Evolutionary conservation across 345 rosid species (phyloP).

Genomic region (Triadica sebifera): DNA sequence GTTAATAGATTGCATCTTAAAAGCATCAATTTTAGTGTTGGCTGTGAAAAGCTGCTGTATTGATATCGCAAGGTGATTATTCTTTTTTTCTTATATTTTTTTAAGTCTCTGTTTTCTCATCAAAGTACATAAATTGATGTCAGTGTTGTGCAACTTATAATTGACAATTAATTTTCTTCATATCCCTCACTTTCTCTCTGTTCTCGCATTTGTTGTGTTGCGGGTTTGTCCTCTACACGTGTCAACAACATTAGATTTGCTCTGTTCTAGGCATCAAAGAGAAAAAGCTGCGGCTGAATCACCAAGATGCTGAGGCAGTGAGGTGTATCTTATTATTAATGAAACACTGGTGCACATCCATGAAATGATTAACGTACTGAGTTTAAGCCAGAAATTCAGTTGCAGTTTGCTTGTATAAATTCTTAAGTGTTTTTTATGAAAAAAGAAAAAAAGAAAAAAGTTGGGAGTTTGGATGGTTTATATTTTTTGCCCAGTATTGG

Average conservation of each 20-base stretch:
- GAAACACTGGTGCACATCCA: not conserved
- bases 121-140: not conserved
- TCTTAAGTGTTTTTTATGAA: not conserved
- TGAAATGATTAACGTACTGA: not conserved
- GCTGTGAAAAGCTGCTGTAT: not conserved
- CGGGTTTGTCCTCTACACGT: not conserved
- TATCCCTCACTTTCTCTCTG: not conserved
- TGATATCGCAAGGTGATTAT: not conserved
- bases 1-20: not conserved
- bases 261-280: not conserved
- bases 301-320: not conserved
- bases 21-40: not conserved
- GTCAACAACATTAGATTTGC: not conserved
- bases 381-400: not conserved
- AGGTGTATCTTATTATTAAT: not conserved
- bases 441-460: not conserved
- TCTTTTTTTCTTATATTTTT: not conserved
- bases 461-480: not conserved
- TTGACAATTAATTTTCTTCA: not conserved
- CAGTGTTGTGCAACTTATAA: not conserved
- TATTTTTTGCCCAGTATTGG: slow-evolving; percentile 2
- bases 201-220: not conserved
- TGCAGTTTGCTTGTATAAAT: not conserved
- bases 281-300: not conserved
- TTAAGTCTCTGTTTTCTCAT: not conserved